Evolutionary conservation across 345 rosid species (phyloP), one percentile per base, ranked within the genome.

Genomic region (Hypericum androsaemum): DNA sequence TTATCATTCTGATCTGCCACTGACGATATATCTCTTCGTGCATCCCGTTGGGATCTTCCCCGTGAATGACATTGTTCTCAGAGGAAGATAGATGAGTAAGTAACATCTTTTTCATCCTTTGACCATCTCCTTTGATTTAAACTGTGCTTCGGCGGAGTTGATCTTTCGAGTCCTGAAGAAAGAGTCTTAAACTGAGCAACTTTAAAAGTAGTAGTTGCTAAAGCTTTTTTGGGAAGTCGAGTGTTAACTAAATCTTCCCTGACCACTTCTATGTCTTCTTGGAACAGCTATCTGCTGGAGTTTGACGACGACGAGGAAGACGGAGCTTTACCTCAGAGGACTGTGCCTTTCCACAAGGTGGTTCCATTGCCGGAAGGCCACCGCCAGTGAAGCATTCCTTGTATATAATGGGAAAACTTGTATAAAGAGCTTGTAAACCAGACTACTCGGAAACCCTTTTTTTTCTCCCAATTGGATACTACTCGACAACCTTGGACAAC

Each of bases 221-320:
- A 22, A 1, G 1, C 32, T 22, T 22, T 22, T 22, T 22, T 22
- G 32, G 32, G 32, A 22, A 22, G 32, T 22, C 2, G 4, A 4
- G 32, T 22, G 32, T 22, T 22, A 1, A 22, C 32, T 22, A 22
- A 22, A 22, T 22, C 32, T 37, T 53, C 10, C 8, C 12, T 53
- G 5, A 5, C 37, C 10, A 15, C 41, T 22, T 48, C 16, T 41
- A 22, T 53, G 60, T 39, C 53, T 52, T 47, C 44, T 22, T 22
- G 32, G 32, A 8, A 38, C 73, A 90, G 98, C 53, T 90, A 90
- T 69, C 56, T 88, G 61, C 75, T 90, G 53, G 98, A 90, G 67
- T 90, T 90, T 35, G 98, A 92, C 13, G 96, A 88, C 7, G 98
- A 92, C 0, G 98, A 92, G 51, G 98, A 92, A 75, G 95, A 92